Evolutionary conservation across 805 yeast genomes (phyloP), one percentile per base, ranked within the genome.

Genomic region (Yarrowia osloensis): DNA sequence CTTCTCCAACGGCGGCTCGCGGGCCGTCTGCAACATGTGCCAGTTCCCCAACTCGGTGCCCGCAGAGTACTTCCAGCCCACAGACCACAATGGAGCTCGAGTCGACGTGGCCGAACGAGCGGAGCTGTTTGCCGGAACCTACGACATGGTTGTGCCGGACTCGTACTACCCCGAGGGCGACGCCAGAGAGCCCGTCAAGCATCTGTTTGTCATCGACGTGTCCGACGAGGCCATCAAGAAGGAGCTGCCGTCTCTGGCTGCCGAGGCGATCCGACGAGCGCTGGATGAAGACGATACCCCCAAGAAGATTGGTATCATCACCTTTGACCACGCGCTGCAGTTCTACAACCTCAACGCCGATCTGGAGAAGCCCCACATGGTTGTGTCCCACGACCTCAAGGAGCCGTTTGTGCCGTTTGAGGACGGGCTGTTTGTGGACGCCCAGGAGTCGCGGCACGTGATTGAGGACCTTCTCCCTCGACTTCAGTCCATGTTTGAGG

Each of bases 21-120:
- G 78, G 67, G 89, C 91, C 77, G 81, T 85, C 13, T 95, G 99
- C 81, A 94, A 94, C 77, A 84, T 95, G 73, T 95, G 99, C 78
- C 86, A 86, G 69, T 89, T 89, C 71, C 84, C 91, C 66, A 89
- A 88, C 73, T 79, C 81, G 5, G 85, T 89, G 17, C 90, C 96
- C 0, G 75, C 76, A 11, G 92, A 88, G 40, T 92, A 91, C 73
- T 79, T 79, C 67, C 81, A 89, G 39, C 85, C 88, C 35, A 75
- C 88, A 8, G 91, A 88, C 71, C 78, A 81, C 3, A 80, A 83
- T 26, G 89, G 88, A 24, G 81, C 84, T 65, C 81, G 97, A 71
- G 76, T 84, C 11, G 97, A 91, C 77, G 81, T 84, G 70, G 78
- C 77, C 39, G 78, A 80, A 49, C 82, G 92, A 59, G 93, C 96